Base-by-base conservation (phyloP, 352 stramenopile species). In the Phytopythium aichiense region DNA sequence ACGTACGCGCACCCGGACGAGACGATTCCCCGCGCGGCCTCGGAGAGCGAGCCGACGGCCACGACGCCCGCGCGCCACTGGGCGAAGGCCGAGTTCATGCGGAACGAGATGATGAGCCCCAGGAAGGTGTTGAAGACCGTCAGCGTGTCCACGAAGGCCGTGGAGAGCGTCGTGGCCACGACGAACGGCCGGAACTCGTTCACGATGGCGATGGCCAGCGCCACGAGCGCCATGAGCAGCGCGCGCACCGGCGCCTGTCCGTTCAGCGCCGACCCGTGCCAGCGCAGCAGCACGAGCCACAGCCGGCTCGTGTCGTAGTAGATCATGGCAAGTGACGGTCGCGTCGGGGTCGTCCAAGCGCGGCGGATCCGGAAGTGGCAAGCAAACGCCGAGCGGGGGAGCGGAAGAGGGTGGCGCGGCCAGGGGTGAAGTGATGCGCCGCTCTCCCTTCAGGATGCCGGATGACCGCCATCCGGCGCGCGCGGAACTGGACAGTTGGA, bases 111-210 rank as follows among this genome's bases (percentile, higher is more conserved):
- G 31, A 76, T 89, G 59, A 94, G 78, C 2, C 82, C 85, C 2
- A 94, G 61, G 52, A 94, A 94, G 50, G 82, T 90, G 71, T 94
- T 94, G 69, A 92, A 92, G 15, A 94, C 85, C n/a, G 81, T 89
- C 35, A 94, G 68, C 22, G 85, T 89, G 67, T 92, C 81, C 0
- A 81, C 84, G 55, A 91, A 92, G 16, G 85, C 82, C 16, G 79
- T 88, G 45, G 82, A 92, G 15, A 84, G 67, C 9, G 77, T 77
- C 20, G 82, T 89, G 7, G 73, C 60, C 30, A 87, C 79, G 31
- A 92, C 81, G 48, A 94, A 91, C 23, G 67, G 70, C 63, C 90
- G 69, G 42, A 77, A 72, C 18, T 76, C 58, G 61, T 94, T 91
- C 37, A 67, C 55, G 9, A 75, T 23, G 0, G 82, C 79, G 38